A percentile compares a stretch with the other conserved stretches of the same genome.
Evolutionary conservation across 2,329 filamentous ascomycete genomes (phyloP).

Genomic region (Colletotrichum navitas): DNA sequence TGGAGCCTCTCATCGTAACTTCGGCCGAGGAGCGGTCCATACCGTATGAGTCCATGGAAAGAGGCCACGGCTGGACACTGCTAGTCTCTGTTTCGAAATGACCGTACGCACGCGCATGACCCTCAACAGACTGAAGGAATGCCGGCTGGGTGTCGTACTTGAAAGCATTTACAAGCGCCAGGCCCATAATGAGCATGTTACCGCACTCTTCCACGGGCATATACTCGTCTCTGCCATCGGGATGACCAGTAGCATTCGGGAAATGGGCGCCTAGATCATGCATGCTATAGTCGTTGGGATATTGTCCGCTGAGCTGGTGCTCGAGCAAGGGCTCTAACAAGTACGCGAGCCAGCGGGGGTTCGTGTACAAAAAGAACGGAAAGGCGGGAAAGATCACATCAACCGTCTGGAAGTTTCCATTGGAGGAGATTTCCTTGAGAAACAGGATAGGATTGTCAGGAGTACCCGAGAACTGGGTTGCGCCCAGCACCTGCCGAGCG

Average conservation of each 20-base stretch:
- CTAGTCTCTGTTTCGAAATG: conserved; percentile 13
- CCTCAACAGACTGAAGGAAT: conserved; percentile 68
- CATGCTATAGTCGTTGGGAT: conserved; percentile 85
- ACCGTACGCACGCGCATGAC: conserved; percentile 43
- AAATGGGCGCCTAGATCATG: conserved; percentile 81
- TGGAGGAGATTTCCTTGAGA: conserved; percentile 87
- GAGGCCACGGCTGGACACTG: conserved; percentile 54
- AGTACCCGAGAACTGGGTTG: conserved; percentile 80
- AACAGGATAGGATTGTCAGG: conserved; percentile 80
- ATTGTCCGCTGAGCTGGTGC: conserved; percentile 85
- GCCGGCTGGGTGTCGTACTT: conserved; percentile 70
- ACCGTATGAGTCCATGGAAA: conserved; percentile 50
- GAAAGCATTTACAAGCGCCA: conserved; percentile 82
- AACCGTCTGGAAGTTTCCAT: conserved; percentile 87
- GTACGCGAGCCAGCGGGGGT: conserved; percentile 84
- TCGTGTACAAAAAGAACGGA: conserved; percentile 89
- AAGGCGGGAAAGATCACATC: conserved; percentile 90
- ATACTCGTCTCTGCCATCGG: conserved; percentile 77
- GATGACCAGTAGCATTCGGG: conserved; percentile 81
- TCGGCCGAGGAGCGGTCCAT: conserved; percentile 74
- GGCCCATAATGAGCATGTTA: conserved; percentile 82
- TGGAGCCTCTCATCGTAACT: conserved; percentile 57
- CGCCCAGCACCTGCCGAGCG: conserved; percentile 84
- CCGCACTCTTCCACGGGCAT: conserved; percentile 83
- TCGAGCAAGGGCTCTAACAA: conserved; percentile 84